phyloP scores from a whole-genome alignment of 352 stramenopile species.

The Phytophthora capsici region DNA sequence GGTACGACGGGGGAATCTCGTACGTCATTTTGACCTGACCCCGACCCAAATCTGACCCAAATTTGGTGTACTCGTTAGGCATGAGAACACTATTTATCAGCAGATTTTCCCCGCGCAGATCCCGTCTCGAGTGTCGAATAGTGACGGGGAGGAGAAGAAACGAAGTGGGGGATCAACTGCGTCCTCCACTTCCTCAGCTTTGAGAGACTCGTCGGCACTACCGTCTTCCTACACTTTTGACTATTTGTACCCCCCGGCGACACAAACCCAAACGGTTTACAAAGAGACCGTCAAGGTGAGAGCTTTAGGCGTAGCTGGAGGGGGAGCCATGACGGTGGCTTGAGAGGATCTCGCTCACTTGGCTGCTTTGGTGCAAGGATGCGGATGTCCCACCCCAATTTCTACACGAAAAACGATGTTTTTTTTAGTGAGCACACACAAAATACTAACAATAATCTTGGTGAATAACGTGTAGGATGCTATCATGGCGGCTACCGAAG shows the following conservation, averaged over 20 bases:
- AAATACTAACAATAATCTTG: slow-evolving; percentile 7
- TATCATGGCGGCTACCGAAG: slow-evolving; percentile 74
- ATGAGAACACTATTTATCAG: slow-evolving; percentile 90
- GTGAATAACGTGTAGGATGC: slow-evolving; percentile 44
- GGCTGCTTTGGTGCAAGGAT: slow-evolving; percentile 37
- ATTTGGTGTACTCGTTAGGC: slow-evolving; percentile 44
- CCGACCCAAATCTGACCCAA: slow-evolving; percentile 4
- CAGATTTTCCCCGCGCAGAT: slow-evolving; percentile 82
- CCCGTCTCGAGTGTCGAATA: slow-evolving; percentile 33
- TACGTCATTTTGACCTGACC: not conserved
- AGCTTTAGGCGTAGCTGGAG: not conserved
- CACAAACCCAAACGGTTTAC: slow-evolving; percentile 82
- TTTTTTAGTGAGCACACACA: not conserved
- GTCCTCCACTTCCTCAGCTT: slow-evolving; percentile 43
- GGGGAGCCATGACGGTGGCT: not conserved
- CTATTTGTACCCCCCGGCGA: slow-evolving; percentile 80
- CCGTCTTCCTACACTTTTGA: slow-evolving; percentile 88
- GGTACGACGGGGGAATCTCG: slow-evolving; percentile 34
- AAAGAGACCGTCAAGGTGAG: slow-evolving; percentile 76
- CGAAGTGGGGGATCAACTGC: slow-evolving; percentile 39
- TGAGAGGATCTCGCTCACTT: slow-evolving; percentile 7
- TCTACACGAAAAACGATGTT: slow-evolving; percentile 14
- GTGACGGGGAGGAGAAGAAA: slow-evolving; percentile 38
- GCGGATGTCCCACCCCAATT: slow-evolving; percentile 21
- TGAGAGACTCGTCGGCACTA: slow-evolving; percentile 43